phyloP scores from a whole-genome alignment of 176 grass and related monocot genomes.

The Aegilops sharonensis region DNA sequence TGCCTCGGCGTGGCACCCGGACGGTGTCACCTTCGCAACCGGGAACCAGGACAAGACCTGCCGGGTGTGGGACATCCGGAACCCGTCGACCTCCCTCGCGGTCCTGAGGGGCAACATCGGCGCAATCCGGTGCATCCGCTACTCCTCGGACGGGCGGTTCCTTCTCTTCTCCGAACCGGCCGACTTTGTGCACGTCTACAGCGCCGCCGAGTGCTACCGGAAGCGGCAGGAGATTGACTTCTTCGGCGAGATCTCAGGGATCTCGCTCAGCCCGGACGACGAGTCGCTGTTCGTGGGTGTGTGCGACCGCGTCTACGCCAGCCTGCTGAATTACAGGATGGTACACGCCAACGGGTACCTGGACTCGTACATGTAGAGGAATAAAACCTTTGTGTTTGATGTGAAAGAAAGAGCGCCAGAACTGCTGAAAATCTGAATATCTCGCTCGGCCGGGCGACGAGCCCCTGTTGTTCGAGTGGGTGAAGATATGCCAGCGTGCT shows the following conservation, averaged over 20 bases:
- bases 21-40: conserved; percentile 58
- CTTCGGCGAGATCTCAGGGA: conserved; percentile 86
- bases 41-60: conserved; percentile 98
- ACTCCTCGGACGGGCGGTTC: conserved; percentile 74
- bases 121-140: conserved; percentile 75
- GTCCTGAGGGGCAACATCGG: conserved; percentile 83
- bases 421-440: conserved; percentile 14
- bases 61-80: conserved; percentile 78
- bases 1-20: conserved; percentile 75
- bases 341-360: conserved; percentile 39
- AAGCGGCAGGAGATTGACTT: conserved; percentile 86
- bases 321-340: conserved; percentile 71
- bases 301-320: conserved; percentile 75
- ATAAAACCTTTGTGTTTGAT: background rate
- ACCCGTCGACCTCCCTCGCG: conserved; percentile 57
- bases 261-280: conserved; percentile 66
- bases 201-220: conserved; percentile 31
- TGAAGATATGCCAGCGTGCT: conserved; percentile 64
- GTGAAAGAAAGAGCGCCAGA: background rate
- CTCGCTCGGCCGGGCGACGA: conserved; percentile 52
- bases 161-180: conserved; percentile 71
- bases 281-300: conserved; percentile 80
- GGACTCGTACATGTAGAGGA: conserved; percentile 44
- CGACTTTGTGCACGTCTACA: conserved; percentile 85
- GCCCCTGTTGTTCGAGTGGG: conserved; percentile 51